Percentiles rank a stretch among this genome's conserved stretches.
Evolutionary conservation across 495 filamentous ascomycete species (phyloP).

Genomic region (Xylaria castorea): DNA sequence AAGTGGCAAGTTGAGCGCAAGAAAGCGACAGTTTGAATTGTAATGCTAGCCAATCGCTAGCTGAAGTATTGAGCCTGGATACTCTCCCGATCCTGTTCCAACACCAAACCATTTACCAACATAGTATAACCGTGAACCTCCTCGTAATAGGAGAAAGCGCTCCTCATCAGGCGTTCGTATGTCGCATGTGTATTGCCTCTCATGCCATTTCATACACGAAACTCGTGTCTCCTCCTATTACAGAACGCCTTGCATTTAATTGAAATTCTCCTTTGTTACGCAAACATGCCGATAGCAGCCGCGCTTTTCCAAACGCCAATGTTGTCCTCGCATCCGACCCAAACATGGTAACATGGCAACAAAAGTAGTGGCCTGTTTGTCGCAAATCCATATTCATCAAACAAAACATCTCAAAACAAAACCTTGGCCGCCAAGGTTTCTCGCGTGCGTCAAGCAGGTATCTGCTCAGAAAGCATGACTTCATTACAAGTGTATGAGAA

Average conservation of each 20-base stretch:
- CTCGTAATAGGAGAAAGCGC: background rate
- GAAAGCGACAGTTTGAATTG: conserved; percentile 9
- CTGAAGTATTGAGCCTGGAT: background rate
- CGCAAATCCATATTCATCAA: background rate
- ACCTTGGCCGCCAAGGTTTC: conserved; percentile 29
- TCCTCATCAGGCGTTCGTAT: background rate
- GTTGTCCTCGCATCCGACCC: background rate
- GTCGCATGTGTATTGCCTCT: conserved; percentile 16
- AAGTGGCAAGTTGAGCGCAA: background rate
- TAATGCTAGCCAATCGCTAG: conserved; percentile 9
- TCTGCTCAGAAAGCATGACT: conserved; percentile 38
- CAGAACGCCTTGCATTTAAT: conserved; percentile 20
- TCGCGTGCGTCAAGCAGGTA: conserved; percentile 20
- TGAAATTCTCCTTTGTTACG: background rate
- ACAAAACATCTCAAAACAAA: conserved; percentile 7
- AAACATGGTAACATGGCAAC: background rate
- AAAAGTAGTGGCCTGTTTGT: background rate
- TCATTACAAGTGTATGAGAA: conserved; percentile 36
- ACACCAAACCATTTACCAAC: conserved; percentile 23
- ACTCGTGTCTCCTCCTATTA: conserved; percentile 13
- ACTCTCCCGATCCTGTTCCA: conserved; percentile 8
- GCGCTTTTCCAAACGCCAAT: conserved; percentile 26
- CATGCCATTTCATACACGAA: conserved; percentile 18
- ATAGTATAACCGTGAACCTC: background rate
- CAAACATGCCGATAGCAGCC: conserved; percentile 8